Evolutionary conservation across 345 rosid species (phyloP).

Genomic region (Lumnitzera littorea): DNA sequence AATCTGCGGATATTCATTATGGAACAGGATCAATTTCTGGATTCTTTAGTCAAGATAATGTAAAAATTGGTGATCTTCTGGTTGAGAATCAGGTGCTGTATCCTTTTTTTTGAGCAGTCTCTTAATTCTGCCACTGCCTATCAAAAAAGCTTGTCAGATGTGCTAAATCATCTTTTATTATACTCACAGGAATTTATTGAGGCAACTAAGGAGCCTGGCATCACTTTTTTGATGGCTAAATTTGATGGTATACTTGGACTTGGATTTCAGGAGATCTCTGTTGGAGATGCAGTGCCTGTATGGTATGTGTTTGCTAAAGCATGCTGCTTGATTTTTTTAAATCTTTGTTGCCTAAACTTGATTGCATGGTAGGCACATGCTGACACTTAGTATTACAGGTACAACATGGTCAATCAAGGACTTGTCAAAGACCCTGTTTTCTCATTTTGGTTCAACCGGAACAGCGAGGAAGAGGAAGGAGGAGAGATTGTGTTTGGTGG

Average conservation of each 20-base stretch:
- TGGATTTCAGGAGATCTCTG: conserved; percentile 67
- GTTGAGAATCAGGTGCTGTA: conserved; percentile 64
- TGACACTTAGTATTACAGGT: conserved; percentile 27
- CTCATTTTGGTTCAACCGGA: conserved; percentile 76
- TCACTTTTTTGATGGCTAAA: conserved; percentile 73
- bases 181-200: conserved; percentile 75
- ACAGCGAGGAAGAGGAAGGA: conserved; percentile 53
- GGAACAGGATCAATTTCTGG: conserved; percentile 89
- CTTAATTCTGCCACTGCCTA: not conserved
- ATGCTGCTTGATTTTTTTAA: not conserved
- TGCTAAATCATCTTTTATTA: too few species aligned
- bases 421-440: conserved; percentile 54
- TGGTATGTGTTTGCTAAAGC: conserved; percentile 29
- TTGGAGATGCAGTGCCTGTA: conserved; percentile 51
- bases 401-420: conserved; percentile 65
- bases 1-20: conserved; percentile 60
- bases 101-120: not conserved
- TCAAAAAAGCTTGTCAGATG: not conserved
- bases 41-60: conserved; percentile 77
- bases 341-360: not conserved
- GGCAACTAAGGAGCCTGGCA: conserved; percentile 75
- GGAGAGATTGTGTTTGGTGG: conserved; percentile 79
- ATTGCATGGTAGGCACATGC: not conserved
- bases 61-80: conserved; percentile 68
- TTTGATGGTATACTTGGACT: conserved; percentile 86